phyloP scores from a whole-genome alignment of 257 asterid species.

The Fraxinus anomala region DNA sequence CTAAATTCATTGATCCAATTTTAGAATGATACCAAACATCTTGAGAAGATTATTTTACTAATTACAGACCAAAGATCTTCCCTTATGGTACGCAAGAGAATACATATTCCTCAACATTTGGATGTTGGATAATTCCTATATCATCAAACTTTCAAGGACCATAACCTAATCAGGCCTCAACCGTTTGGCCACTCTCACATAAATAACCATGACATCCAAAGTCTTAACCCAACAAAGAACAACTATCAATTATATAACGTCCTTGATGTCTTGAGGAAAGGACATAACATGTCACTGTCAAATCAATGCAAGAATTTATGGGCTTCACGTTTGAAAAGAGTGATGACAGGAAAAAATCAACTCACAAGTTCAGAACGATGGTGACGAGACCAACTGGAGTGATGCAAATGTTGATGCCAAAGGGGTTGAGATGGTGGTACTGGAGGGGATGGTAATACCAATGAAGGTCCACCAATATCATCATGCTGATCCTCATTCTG shows the following conservation, averaged over 20 bases:
- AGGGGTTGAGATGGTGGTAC: constrained; percentile 89
- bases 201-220: background rate
- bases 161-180: background rate
- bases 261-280: background rate
- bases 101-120: background rate
- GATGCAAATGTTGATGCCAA: constrained; percentile 85
- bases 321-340: background rate
- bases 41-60: background rate
- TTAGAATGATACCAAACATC: background rate
- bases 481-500: constrained; percentile 62
- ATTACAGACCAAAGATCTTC: background rate
- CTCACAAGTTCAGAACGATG: constrained; percentile 90
- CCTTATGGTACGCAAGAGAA: background rate
- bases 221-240: constrained; percentile 8
- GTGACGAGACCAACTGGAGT: constrained; percentile 83
- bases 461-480: constrained; percentile 59
- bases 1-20: background rate
- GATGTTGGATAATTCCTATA: background rate
- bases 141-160: background rate
- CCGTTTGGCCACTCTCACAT: background rate
- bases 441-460: constrained; percentile 77
- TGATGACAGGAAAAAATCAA: constrained; percentile 1
- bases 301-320: background rate
- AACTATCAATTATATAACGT: background rate
- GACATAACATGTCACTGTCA: constrained; percentile 6